A percentile compares a stretch with the other conserved stretches of the same genome.
Conservation (phyloP, 345 rosid genomes). For the Crucihimalaya himalaica region DNA sequence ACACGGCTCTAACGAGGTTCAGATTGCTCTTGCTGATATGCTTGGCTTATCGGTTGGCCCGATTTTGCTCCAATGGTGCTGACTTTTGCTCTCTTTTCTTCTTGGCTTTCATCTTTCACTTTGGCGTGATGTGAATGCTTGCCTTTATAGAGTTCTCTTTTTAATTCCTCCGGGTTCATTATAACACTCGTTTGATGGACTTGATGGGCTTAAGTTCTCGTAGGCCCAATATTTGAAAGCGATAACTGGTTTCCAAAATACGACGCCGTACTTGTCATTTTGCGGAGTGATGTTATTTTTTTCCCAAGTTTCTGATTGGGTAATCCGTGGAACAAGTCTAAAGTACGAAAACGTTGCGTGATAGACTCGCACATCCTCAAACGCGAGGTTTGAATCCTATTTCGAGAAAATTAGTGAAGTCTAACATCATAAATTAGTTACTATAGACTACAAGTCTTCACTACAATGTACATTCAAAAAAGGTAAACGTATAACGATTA, state of each 20-base stretch:
- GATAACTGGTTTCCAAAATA: not conserved
- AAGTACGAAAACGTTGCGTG: not conserved
- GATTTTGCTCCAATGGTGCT: conserved; percentile 72
- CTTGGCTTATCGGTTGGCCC: conserved; percentile 82
- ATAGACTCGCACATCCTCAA: not conserved
- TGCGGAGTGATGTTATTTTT: not conserved
- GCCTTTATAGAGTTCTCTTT: conserved; percentile 19
- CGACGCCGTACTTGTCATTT: not conserved
- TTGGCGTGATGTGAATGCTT: conserved; percentile 25
- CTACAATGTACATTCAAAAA: not conserved
- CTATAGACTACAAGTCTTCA: not conserved
- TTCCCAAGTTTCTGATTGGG: not conserved
- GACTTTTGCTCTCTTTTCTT: conserved; percentile 25
- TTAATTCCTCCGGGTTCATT: conserved; percentile 9
- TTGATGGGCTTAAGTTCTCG: not conserved
- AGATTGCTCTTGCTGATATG: conserved; percentile 85
- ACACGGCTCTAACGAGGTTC: conserved; percentile 90
- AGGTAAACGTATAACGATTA: too few relatives aligned
- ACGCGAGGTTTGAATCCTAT: not conserved
- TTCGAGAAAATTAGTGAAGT: not conserved
- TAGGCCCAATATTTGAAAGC: not conserved
- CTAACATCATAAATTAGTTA: not conserved
- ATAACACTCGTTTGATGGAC: not conserved
- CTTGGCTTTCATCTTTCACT: not conserved
- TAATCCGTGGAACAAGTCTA: not conserved